Base-by-base conservation (phyloP, 140 eudicot species). In the Senecio squalidus region DNA sequence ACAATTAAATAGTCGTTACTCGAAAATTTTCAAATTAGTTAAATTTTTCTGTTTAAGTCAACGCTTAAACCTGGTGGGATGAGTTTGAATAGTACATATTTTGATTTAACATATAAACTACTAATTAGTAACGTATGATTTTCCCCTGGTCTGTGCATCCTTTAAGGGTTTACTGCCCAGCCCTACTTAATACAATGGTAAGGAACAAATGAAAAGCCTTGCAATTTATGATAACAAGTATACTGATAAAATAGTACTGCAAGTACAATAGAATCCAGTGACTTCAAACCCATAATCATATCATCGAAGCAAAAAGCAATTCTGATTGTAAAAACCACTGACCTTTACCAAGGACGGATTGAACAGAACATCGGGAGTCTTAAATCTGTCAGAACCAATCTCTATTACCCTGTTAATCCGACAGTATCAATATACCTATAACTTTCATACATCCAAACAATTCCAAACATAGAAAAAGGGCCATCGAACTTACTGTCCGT, bases 301-400 rank as follows among this genome's bases (percentile, higher is more conserved):
- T n/a, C n/a, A n/a, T n/a, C n/a, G n/a, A 44, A 52, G 17, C 3
- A 55, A 24, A 23, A 48, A 61, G 53, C 71, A 59, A 17, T 62
- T 27, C 64, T 27, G 46, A 60, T 62, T 34, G n/a, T 39, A 51
- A 36, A 45, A 67, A 40, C 62, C 47, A 72, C 80, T 53, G 36
- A 92, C 98, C 95, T 81, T 88, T 62, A 72, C 81, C 83, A 92
- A 73, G 40, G 96, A 77, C 4, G 98, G 98, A 70, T 92, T 92
- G 66, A 92, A 92, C 44, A 92, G 78, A 50, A 92, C 74, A 76
- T 92, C 98, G 55, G 98, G 98, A 71, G 69, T 77, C 84, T 87
- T 92, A 67, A 92, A 92, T 80, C 98, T 87, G 75, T 92, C 98
- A 41, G 98, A 82, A 67, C 98, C 98, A 45, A 92, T 84, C 73